Evolutionary conservation across 257 asterid species (phyloP), one percentile per base, ranked within the genome.

Genomic region (Buddleja alternifolia): DNA sequence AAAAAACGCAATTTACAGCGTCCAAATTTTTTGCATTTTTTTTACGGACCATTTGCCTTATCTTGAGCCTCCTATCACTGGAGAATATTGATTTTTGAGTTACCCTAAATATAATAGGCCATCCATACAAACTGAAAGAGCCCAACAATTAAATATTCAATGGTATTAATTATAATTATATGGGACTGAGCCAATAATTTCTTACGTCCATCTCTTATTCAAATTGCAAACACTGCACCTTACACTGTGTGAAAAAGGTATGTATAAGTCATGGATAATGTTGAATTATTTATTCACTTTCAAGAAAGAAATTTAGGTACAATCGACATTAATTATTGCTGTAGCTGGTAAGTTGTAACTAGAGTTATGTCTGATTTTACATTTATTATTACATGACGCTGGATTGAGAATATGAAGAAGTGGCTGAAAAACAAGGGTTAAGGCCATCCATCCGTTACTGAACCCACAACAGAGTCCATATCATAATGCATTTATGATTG

Each of bases 361-460:
- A 52, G 42, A 77, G 39, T 34, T 16, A 75, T 82, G 52, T 76
- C 46, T 63, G 74, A 77, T 65, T 63, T n/a, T 54, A 25, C 78
- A 76, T 72, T 77, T 66, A 80, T 69, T 72, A 57, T 69, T 72
- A 57, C 42, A 50, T 70, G 36, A 60, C 45, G 42, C 74, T 37
- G 34, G 34, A 29, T 29, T 29, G 34, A 29, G 34, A 5, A 29
- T 29, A 77, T 54, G 69, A 73, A 78, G 72, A 41, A 80, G 82
- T 84, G 87, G 90, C 75, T 77, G 60, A 59, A 55, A 82, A 75
- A 32, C 61, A 58, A 80, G 77, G 67, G 60, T 66, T 15, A 73
- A 71, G 53, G 36, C 54, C 74, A 77, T 70, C 81, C 85, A 77
- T 53, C 67, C 84, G 63, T 71, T 73, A 52, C 44, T 74, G 80